A percentile compares a stretch with the other conserved stretches of the same genome.
Evolutionary conservation across 306 rosid species (phyloP).

Genomic region (Lupinus albus): DNA sequence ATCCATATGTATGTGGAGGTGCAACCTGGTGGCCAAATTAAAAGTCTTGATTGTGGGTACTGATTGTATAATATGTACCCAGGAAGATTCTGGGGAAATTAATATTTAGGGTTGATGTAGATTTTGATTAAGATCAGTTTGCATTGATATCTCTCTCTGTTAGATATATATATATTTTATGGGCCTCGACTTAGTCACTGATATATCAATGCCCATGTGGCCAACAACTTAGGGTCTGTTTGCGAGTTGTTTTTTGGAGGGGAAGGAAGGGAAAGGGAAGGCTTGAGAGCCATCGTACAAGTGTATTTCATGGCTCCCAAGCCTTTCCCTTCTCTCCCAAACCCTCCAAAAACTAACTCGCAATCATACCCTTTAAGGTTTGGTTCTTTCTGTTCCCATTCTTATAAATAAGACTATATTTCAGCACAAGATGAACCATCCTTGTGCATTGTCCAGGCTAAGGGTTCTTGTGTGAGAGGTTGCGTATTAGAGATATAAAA

Average conservation of each 20-base stretch:
- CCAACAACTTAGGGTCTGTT: background rate
- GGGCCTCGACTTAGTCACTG: too few species aligned
- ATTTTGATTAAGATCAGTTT: conserved; percentile 8
- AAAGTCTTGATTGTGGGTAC: conserved; percentile 10
- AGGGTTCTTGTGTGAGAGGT: background rate
- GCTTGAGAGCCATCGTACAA: too few species aligned
- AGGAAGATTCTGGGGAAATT: conserved; percentile 4
- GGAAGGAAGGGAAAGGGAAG: too few species aligned
- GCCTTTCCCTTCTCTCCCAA: too few species aligned
- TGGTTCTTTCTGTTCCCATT: background rate
- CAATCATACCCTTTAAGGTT: too few species aligned
- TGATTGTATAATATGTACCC: background rate
- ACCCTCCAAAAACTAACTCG: too few species aligned
- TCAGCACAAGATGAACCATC: background rate
- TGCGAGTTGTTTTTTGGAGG: too few species aligned
- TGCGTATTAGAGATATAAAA: too few species aligned
- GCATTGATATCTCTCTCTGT: conserved; percentile 24
- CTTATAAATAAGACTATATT: background rate
- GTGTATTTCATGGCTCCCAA: too few species aligned
- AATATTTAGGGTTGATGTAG: background rate
- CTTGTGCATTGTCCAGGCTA: background rate
- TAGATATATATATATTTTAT: background rate
- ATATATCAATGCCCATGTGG: background rate
- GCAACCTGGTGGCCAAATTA: background rate
- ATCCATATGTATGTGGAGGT: background rate